Percentiles rank a stretch among this genome's conserved stretches.
phyloP scores from a whole-genome alignment of 2,329 filamentous ascomycete species.

The Cercospora sesami region DNA sequence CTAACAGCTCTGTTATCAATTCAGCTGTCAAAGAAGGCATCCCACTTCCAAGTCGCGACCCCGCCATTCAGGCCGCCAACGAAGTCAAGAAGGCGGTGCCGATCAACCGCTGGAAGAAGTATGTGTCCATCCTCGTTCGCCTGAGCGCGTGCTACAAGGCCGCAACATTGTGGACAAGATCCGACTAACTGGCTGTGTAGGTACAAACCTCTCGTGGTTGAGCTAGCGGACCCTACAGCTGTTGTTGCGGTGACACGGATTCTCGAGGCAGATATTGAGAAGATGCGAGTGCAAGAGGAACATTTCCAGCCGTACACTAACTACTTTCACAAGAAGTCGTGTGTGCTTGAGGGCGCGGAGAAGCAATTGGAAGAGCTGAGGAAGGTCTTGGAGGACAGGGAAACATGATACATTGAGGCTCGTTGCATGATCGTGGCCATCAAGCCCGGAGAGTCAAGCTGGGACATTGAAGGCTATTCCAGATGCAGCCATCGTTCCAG shows the following conservation, averaged over 20 bases:
- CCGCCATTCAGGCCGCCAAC: background rate
- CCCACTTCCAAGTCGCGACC: background rate
- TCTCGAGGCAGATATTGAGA: background rate
- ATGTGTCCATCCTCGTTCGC: background rate
- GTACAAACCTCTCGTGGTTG: background rate
- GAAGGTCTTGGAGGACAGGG: background rate
- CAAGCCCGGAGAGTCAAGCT: too few relatives aligned
- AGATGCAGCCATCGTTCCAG: too few relatives aligned
- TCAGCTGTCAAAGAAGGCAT: background rate
- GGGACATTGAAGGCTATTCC: too few relatives aligned
- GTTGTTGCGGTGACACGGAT: background rate
- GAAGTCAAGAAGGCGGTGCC: background rate
- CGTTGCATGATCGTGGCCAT: too few relatives aligned
- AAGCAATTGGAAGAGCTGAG: background rate
- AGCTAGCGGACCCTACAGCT: background rate
- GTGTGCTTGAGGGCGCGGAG: slow-evolving; percentile 2
- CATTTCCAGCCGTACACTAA: background rate
- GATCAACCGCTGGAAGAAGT: background rate
- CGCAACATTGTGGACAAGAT: background rate
- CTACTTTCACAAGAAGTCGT: slow-evolving; percentile 4
- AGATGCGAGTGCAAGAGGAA: background rate
- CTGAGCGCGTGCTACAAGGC: background rate
- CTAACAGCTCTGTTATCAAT: background rate
- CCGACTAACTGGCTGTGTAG: background rate
- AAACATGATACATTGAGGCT: too few relatives aligned